Evolutionary conservation across 1,284 basidiomycete genomes (phyloP).

Genomic region (Ceratobasidium sp.): DNA sequence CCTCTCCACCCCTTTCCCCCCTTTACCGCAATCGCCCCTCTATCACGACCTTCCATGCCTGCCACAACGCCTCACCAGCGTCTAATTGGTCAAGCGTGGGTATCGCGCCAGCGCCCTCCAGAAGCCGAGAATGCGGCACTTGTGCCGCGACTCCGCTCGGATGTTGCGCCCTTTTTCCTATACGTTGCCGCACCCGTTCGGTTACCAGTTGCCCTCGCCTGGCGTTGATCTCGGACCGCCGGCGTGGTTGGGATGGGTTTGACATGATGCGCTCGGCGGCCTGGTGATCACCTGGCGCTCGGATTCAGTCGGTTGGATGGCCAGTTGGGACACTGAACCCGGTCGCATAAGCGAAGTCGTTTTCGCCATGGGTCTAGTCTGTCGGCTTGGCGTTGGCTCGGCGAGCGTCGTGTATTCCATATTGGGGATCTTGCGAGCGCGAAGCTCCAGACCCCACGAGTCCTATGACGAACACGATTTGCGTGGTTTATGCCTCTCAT

Average conservation of each 20-base stretch:
- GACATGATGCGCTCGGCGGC: too few species aligned
- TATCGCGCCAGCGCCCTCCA: conserved; percentile 3
- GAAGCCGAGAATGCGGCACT: conserved; percentile 23
- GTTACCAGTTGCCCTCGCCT: neutral
- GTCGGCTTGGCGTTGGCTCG: neutral
- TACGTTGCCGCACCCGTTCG: neutral
- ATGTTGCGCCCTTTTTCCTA: conserved; percentile 28
- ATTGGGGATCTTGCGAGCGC: neutral
- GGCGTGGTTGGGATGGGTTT: too few species aligned
- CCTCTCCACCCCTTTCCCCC: neutral
- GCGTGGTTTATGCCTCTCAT: neutral
- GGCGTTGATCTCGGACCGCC: neutral
- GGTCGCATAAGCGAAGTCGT: neutral
- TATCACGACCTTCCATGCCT: neutral
- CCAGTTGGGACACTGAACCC: too few species aligned
- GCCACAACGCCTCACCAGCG: neutral
- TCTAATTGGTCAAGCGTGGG: neutral
- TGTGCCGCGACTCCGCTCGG: conserved; percentile 5
- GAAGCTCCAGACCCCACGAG: neutral
- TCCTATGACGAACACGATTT: neutral
- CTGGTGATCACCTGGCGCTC: too few species aligned
- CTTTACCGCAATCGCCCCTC: neutral
- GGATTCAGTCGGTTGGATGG: too few species aligned
- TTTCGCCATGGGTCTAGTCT: neutral
- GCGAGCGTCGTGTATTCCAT: neutral